Evolutionary conservation across 768 basidiomycete genomes (phyloP), one percentile per base, ranked within the genome.

Genomic region (Lenzites betulinus): DNA sequence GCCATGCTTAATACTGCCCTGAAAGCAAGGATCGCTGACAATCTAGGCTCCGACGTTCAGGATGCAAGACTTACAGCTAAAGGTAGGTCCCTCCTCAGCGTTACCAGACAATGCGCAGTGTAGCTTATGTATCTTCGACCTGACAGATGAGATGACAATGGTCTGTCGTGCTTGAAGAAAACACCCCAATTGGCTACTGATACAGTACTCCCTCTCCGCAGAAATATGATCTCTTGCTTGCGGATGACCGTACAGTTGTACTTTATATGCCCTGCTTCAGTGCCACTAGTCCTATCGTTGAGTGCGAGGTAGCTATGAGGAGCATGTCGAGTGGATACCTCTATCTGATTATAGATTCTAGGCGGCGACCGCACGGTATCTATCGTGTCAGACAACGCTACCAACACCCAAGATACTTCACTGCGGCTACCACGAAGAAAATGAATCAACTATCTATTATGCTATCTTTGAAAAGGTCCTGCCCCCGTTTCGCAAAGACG

Each of bases 341-440:
- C 6, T 4, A 11, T 33, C 30, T 33, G 30, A 33, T 11, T 33
- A 4, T 33, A 33, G 30, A 5, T 5, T 33, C 4, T 11, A 75
- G 74, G 64, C 68, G 13, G 72, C 72, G 33, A 75, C 74, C 4
- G 62, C 71, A 63, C 57, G 62, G 15, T 75, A 70, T 46, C 35
- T 75, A 22, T 56, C 64, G 16, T 60, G 67, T 20, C 58, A 62
- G 16, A 73, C 72, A 15, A 68, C 73, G 5, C 67, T 75, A 18
- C 74, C 73, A 44, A 65, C 67, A 3, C 69, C 70, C 0, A 54
- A 58, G 7, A 60, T 71, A 8, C 51, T 74, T 16, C 52, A 66
- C 9, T 41, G 62, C 51, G 48, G 59, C 58, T 25, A 12, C n/a
- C 22, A 8, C 42, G 13, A 20, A 18, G 35, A 60, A 13, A 46